phyloP scores from a whole-genome alignment of 2,329 filamentous ascomycete genomes.

The Cladosporium oxysporum region DNA sequence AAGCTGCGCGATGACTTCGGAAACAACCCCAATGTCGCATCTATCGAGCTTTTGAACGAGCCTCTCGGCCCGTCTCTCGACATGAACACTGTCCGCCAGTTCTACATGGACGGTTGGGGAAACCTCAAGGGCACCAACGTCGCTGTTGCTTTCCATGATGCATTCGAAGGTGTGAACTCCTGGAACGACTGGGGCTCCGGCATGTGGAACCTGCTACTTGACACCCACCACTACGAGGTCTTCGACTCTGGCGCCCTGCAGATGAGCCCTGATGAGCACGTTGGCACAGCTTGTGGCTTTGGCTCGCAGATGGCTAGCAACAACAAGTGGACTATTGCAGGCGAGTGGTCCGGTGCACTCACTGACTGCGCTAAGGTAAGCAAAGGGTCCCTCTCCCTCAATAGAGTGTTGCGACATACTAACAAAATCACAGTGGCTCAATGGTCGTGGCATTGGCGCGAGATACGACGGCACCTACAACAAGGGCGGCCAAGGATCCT shows the following conservation, averaged over 20 bases:
- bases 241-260: conserved; percentile 52
- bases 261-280: conserved; percentile 50
- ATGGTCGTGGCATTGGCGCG: conserved; percentile 59
- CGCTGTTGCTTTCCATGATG: conserved; percentile 59
- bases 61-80: conserved; percentile 50
- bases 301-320: conserved; percentile 41
- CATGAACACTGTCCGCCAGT: conserved; percentile 52
- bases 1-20: conserved; percentile 48
- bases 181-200: conserved; percentile 63
- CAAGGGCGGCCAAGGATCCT: conserved; percentile 47
- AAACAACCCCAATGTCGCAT: conserved; percentile 47
- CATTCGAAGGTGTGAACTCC: conserved; percentile 53
- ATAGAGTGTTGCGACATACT: conserved; percentile 51
- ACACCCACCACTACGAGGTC: conserved; percentile 70
- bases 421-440: conserved; percentile 58
- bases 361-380: conserved; percentile 55
- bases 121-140: conserved; percentile 34
- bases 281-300: conserved; percentile 56
- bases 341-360: conserved; percentile 51
- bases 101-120: conserved; percentile 58
- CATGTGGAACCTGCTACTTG: conserved; percentile 47
- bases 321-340: conserved; percentile 49
- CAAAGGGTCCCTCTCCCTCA: not conserved
- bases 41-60: conserved; percentile 52
- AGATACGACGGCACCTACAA: conserved; percentile 62